phyloP scores from a whole-genome alignment of 2,329 filamentous ascomycete genomes.

The Xylaria sp. region DNA sequence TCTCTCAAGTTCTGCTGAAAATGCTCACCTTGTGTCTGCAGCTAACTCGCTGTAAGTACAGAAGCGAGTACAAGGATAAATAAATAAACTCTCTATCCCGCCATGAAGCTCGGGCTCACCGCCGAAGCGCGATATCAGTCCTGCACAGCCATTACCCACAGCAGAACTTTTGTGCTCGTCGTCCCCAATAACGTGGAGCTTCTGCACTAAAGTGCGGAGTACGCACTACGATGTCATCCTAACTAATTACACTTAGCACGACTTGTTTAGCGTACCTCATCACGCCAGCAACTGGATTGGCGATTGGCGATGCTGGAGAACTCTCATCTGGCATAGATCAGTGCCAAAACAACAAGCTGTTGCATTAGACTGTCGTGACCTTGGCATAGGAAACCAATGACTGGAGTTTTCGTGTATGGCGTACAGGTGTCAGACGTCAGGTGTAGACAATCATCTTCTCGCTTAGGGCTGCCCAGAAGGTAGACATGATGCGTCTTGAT shows the following conservation, averaged over 20 bases:
- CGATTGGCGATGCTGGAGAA: neutral
- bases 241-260: neutral
- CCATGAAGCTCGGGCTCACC: conserved; percentile 20
- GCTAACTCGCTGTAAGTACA: neutral
- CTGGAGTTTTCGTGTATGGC: neutral
- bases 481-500: neutral
- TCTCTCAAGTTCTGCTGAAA: neutral
- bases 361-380: neutral
- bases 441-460: neutral
- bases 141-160: too few species aligned
- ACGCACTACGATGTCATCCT: neutral
- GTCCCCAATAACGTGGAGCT: neutral
- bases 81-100: neutral
- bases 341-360: neutral
- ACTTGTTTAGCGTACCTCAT: neutral
- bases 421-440: neutral
- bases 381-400: neutral
- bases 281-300: neutral
- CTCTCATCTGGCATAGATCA: neutral
- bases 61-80: neutral
- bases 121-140: neutral
- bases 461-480: neutral
- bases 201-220: conserved; percentile 3
- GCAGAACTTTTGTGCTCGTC: too few species aligned
- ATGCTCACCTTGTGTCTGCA: neutral